These are phyloP conservation scores for Blastocystis sp. DNA, from an alignment of 352 stramenopile genomes.

Conservation along the genomic window DNA sequence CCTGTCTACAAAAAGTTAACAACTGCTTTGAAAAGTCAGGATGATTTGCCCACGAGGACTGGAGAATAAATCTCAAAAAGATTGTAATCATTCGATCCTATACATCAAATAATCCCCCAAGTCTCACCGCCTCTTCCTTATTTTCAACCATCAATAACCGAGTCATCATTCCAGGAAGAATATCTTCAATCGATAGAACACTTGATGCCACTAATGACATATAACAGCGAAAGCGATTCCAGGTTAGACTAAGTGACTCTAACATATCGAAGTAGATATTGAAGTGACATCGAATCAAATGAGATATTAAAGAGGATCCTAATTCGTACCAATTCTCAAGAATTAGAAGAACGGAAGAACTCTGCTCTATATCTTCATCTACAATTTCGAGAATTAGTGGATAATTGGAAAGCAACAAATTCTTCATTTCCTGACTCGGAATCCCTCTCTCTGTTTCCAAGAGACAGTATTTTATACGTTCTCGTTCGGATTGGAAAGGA, in stretches of 20 bases:
- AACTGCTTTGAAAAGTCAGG: not conserved
- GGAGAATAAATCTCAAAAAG: conserved; percentile 1
- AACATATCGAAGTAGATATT: not conserved
- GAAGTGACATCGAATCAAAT: not conserved
- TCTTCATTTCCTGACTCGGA: not conserved
- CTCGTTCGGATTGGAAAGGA: not conserved
- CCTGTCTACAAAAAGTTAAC: conserved; percentile 20
- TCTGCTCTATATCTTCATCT: too few relatives aligned
- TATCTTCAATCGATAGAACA: not conserved
- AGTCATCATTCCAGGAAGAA: conserved; percentile 16
- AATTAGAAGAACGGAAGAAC: not conserved
- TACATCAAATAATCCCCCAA: not conserved
- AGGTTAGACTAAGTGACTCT: not conserved
- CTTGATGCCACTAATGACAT: not conserved
- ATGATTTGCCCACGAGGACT: not conserved
- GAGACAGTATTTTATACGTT: not conserved
- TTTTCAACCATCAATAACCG: not conserved
- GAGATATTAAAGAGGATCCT: not conserved
- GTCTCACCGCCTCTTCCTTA: not conserved
- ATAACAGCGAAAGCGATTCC: not conserved
- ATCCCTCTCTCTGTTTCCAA: not conserved
- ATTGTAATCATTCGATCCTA: not conserved
- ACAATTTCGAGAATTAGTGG: not conserved
- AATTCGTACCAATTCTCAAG: conserved; percentile 24
- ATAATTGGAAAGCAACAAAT: not conserved